Conservation (phyloP, 2,329 filamentous ascomycete species). For the Madurella mycetomatis region DNA sequence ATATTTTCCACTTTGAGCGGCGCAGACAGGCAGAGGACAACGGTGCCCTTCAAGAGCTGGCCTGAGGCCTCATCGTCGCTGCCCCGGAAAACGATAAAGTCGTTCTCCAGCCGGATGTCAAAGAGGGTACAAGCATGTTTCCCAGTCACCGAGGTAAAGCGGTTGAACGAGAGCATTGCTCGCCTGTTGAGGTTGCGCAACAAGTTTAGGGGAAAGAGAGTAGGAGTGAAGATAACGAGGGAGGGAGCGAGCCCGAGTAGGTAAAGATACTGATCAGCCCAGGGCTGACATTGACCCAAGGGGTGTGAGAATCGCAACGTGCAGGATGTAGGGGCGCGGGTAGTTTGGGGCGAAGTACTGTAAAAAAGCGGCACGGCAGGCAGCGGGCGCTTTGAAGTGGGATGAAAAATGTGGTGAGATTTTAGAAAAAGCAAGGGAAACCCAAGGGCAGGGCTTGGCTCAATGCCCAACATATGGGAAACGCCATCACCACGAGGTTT, state of each 20-base stretch:
- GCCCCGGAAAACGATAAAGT: constrained; percentile 75
- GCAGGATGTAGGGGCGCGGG: constrained; percentile 9
- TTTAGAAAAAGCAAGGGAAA: background rate
- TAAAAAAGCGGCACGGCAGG: constrained; percentile 2
- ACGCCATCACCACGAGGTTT: background rate
- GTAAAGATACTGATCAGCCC: constrained; percentile 9
- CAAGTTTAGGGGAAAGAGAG: background rate
- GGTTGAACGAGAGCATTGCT: constrained; percentile 54
- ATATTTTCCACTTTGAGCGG: constrained; percentile 69
- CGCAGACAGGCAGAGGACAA: constrained; percentile 69
- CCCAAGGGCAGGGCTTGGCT: background rate
- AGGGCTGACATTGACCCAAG: constrained; percentile 5
- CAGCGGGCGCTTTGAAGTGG: background rate
- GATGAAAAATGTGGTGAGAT: background rate
- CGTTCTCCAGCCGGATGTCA: constrained; percentile 64
- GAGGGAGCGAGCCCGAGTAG: background rate
- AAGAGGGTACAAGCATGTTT: constrained; percentile 52
- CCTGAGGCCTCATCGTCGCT: constrained; percentile 70
- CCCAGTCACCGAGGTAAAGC: constrained; percentile 49
- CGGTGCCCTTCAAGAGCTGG: constrained; percentile 66
- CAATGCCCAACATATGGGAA: background rate
- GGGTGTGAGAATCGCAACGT: no score
- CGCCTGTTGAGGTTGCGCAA: background rate
- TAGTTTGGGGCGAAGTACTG: constrained; percentile 6
- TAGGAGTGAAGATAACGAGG: background rate